Evolutionary conservation across 2,329 filamentous ascomycete genomes (phyloP), one percentile per base, ranked within the genome.

Genomic region (Elsinoe ampelina): DNA sequence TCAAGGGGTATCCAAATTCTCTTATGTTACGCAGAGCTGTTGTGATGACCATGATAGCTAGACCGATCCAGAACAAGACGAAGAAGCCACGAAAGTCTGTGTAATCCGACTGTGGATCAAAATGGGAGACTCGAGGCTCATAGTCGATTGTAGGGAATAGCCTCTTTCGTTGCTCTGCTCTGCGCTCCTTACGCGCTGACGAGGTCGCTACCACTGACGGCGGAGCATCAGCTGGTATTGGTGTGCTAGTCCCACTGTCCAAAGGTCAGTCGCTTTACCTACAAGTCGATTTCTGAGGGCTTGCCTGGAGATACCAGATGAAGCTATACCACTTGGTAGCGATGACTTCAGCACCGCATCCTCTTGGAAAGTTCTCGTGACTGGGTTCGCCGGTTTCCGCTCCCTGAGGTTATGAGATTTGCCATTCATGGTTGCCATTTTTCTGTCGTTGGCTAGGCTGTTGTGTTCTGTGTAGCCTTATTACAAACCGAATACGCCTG

Each of bases 1-100:
- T 82, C 64, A 97, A 75, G 13, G 91, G 87, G 68, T 86, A 88
- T 19, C 93, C 93, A 0, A 89, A 96, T 68, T 97, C 93, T 71
- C 92, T 95, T 67, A 93, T 82, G 70, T 95, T 97, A 65, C 92
- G 84, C 66, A 96, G 73, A 77, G 90, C 89, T n/a, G 88, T 88
- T 2, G 92, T 97, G 61, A 95, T 85, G 65, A 91, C 89, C 91
- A 98, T 95, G 71, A 98, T 95, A 63, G 88, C 89, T 59, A 98
- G 78, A 8, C 89, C 89, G 62, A 98, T 92, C 93, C 93, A 98
- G 74, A 98, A 98, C 36, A 98, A 81, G 55, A 93, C 89, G 74
- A 96, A 98, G 80, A 98, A 98, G 68, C 93, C 93, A 65, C 89
- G 84, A 70, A 98, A 98, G 72, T 98, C 90, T 66, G 84, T 84